phyloP scores from a whole-genome alignment of 2,329 filamentous ascomycete species.

The Beauveria asiatica region DNA sequence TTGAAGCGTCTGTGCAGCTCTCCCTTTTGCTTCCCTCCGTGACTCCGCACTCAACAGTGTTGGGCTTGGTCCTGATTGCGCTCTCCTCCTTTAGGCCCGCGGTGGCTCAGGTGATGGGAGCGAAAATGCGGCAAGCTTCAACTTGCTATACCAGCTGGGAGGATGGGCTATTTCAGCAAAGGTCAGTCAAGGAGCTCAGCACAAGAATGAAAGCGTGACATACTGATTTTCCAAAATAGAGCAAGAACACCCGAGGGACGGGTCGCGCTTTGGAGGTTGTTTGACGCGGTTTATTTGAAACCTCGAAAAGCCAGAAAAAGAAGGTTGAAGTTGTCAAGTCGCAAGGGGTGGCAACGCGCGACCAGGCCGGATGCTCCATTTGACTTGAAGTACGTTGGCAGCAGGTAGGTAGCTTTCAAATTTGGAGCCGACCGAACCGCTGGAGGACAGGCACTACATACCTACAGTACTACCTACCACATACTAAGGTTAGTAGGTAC shows the following conservation, averaged over 20 bases:
- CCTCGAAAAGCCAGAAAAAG: background rate
- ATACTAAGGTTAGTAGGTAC: too few species aligned
- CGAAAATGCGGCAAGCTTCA: background rate
- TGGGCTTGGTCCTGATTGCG: background rate
- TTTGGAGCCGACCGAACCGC: background rate
- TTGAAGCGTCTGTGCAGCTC: slow-evolving; percentile 15
- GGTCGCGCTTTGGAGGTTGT: slow-evolving; percentile 2
- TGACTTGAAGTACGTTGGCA: background rate
- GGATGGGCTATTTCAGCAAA: background rate
- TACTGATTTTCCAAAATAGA: background rate
- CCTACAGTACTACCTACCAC: too few species aligned
- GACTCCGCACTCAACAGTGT: background rate
- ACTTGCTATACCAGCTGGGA: background rate
- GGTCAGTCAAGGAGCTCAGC: background rate
- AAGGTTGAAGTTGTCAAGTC: background rate
- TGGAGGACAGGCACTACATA: background rate
- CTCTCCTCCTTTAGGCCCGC: background rate
- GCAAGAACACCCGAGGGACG: background rate
- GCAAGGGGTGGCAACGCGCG: slow-evolving; percentile 8
- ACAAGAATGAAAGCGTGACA: background rate
- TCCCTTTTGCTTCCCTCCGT: slow-evolving; percentile 9
- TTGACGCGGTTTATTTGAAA: slow-evolving; percentile 5
- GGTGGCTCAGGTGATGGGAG: background rate
- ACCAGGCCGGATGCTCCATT: background rate
- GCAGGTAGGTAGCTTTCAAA: background rate